These are phyloP conservation scores for Leccinum solheimii DNA, from an alignment of 1,284 basidiomycete genomes.

Conservation along the genomic window DNA sequence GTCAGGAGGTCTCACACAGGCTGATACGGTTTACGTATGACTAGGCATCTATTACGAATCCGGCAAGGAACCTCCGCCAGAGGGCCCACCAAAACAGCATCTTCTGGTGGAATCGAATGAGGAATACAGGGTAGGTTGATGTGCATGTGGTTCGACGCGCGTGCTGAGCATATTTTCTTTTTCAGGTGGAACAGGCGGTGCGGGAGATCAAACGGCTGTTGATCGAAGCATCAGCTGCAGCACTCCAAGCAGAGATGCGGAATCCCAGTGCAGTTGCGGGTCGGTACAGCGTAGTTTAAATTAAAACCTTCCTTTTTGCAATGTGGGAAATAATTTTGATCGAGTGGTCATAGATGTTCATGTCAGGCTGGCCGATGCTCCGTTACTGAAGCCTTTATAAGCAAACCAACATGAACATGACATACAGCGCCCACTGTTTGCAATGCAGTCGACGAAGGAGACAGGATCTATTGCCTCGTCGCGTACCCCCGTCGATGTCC, in stretches of 20 bases:
- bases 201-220: conserved; percentile 95
- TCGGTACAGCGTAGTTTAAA: conserved; percentile 75
- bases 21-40: background rate
- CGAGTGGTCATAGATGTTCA: conserved; percentile 15
- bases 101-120: conserved; percentile 98
- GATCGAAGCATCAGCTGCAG: conserved; percentile 94
- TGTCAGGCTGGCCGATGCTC: conserved; percentile 20
- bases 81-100: conserved; percentile 96
- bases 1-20: background rate
- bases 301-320: conserved; percentile 9
- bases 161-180: conserved; percentile 2
- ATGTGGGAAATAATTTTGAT: background rate
- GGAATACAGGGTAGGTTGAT: conserved; percentile 73
- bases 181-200: conserved; percentile 90
- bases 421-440: background rate
- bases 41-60: conserved; percentile 89
- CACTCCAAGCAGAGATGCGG: conserved; percentile 84
- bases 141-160: background rate
- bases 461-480: conserved; percentile 26
- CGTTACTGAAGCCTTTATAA: no score
- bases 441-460: conserved; percentile 18
- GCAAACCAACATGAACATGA: background rate
- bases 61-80: conserved; percentile 88
- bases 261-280: conserved; percentile 73
- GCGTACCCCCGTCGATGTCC: conserved; percentile 15